A percentile compares a stretch with the other conserved stretches of the same genome.
Evolutionary conservation across 306 rosid species (phyloP).

Genomic region (Gastrolobium bilobum): DNA sequence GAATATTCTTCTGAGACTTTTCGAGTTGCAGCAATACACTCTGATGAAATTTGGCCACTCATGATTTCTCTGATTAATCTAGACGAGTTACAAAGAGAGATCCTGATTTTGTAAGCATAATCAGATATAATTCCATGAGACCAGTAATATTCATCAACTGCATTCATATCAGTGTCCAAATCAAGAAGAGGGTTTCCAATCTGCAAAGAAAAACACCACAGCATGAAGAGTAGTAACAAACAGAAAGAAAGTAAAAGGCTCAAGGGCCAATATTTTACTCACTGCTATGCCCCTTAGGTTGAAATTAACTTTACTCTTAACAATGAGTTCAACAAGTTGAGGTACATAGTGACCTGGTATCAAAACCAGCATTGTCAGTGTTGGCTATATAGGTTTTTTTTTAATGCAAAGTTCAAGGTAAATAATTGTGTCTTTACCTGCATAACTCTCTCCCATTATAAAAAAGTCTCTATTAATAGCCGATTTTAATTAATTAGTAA

Average conservation of each 20-base stretch:
- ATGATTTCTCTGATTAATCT: neutral
- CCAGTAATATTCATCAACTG: conserved; percentile 50
- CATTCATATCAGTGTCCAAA: conserved; percentile 41
- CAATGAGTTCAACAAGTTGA: conserved; percentile 61
- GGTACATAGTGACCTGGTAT: conserved; percentile 60
- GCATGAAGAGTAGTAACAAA: neutral
- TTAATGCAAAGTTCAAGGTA: neutral
- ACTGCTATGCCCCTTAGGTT: conserved; percentile 59
- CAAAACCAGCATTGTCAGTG: conserved; percentile 2
- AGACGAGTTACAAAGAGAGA: conserved; percentile 44
- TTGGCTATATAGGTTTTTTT: neutral
- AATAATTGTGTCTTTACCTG: conserved; percentile 37
- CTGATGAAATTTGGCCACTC: neutral
- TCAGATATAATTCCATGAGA: conserved; percentile 56
- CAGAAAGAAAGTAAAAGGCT: neutral
- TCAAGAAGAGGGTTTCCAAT: conserved; percentile 56
- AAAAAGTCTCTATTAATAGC: conserved; percentile 47
- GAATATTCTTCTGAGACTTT: conserved; percentile 24
- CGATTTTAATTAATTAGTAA: too few relatives aligned
- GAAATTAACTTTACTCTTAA: conserved; percentile 44
- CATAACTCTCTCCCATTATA: conserved; percentile 62
- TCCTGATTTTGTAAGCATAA: conserved; percentile 30
- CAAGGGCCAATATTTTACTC: conserved; percentile 37
- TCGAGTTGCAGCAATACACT: neutral
- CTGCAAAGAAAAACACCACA: conserved; percentile 37